These are phyloP conservation scores for Fragaria iinumae DNA, from an alignment of 306 rosid species.

Conservation along the genomic window DNA sequence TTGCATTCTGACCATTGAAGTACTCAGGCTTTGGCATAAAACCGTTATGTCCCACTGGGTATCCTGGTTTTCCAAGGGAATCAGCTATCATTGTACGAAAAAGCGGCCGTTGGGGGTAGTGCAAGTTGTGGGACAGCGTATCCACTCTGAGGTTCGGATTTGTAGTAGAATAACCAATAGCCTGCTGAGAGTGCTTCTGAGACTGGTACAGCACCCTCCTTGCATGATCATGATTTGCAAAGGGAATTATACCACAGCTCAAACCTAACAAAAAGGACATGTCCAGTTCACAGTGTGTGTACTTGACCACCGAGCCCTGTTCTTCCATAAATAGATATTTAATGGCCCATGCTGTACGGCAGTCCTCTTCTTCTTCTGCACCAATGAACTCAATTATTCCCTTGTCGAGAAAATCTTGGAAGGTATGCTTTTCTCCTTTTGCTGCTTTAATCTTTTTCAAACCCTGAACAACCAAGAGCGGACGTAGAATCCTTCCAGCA, in stretches of 20 bases:
- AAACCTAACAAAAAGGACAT: slow-evolving; percentile 80
- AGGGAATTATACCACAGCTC: slow-evolving; percentile 81
- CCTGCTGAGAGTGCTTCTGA: slow-evolving; percentile 95
- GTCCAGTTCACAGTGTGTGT: slow-evolving; percentile 95
- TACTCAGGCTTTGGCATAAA: slow-evolving; percentile 66
- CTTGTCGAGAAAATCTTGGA: slow-evolving; percentile 57
- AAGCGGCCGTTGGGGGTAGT: slow-evolving; percentile 89
- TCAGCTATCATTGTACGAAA: slow-evolving; percentile 76
- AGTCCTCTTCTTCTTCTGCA: slow-evolving; percentile 96
- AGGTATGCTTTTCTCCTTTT: slow-evolving; percentile 50
- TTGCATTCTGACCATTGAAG: slow-evolving; percentile 90
- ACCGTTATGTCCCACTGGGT: slow-evolving; percentile 33
- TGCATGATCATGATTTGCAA: slow-evolving; percentile 96
- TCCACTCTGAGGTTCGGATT: slow-evolving; percentile 84
- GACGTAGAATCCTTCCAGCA: slow-evolving; percentile 93
- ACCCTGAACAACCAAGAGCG: slow-evolving; percentile 80
- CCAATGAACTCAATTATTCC: slow-evolving; percentile 88
- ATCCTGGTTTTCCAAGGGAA: slow-evolving; percentile 68
- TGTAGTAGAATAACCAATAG: slow-evolving; percentile 75
- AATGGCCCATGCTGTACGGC: slow-evolving; percentile 77
- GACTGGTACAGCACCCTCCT: slow-evolving; percentile 88
- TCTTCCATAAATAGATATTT: slow-evolving; percentile 51
- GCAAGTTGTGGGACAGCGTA: slow-evolving; percentile 77
- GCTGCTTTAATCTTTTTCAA: slow-evolving; percentile 51
- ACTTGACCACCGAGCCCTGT: slow-evolving; percentile 40